phyloP scores from a whole-genome alignment of 75 land plant species.

The Picea sitchensis region DNA sequence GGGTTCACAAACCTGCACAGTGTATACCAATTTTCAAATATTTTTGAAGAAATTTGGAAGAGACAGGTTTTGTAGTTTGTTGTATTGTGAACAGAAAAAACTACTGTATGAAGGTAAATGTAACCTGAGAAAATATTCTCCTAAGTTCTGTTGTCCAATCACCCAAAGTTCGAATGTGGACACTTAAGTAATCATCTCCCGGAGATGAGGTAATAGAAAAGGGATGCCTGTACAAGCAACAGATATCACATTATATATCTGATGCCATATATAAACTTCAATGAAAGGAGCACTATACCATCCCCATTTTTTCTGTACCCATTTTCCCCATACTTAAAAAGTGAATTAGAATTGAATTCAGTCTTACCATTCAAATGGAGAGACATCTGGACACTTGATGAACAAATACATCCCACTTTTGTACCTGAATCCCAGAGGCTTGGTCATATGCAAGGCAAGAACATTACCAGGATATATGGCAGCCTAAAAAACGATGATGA shows the following conservation, averaged over 20 bases:
- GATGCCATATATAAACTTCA: neutral
- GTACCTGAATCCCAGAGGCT: conserved; percentile 77
- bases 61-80: neutral
- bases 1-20: conserved; percentile 41
- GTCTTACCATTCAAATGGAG: conserved; percentile 73
- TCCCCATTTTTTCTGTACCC: no score
- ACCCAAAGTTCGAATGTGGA: conserved; percentile 73
- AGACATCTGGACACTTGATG: conserved; percentile 78
- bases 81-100: neutral
- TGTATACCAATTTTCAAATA: neutral
- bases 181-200: conserved; percentile 64
- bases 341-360: neutral
- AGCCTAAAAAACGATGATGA: conserved; percentile 30
- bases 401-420: conserved; percentile 87
- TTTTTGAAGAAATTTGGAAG: neutral
- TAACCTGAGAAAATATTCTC: conserved; percentile 51
- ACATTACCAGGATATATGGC: conserved; percentile 80
- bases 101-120: neutral
- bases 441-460: conserved; percentile 63
- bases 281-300: neutral
- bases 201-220: conserved; percentile 89
- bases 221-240: conserved; percentile 59
- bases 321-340: neutral
- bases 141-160: conserved; percentile 76
- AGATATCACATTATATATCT: neutral